Base-by-base conservation (phyloP, 768 basidiomycete genomes). In the Pleurotus giganteus region DNA sequence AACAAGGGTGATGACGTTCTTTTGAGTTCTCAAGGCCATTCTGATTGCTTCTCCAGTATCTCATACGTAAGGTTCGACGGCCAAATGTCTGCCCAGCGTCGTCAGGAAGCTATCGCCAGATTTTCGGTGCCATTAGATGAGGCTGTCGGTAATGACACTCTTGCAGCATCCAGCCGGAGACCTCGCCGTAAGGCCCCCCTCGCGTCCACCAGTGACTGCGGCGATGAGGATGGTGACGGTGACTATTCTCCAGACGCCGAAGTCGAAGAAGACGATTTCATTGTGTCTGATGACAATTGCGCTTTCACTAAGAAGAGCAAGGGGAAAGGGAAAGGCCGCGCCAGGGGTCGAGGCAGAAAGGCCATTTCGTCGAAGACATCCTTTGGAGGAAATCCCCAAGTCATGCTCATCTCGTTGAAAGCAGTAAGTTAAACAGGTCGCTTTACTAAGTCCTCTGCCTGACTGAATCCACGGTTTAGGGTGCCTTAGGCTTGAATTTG, bases 321-420 rank as follows among this genome's bases (percentile, higher is more conserved):
- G 63, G 66, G 64, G 31, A 75, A 78, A 65, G 68, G 60, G 12
- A 74, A 81, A 47, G 27, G 28, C 27, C 42, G 69, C 65, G 59
- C 54, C 24, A 59, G 60, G 64, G 59, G 52, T 15, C 59, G 12
- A 26, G 19, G 21, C 17, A 17, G 5, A 37, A 47, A 24, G 26
- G 28, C 47, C 34, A 27, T 23, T 31, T 41, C 24, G 29, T 52
- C 12, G 7, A 19, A 13, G 32, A 26, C 17, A 24, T 65, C 63
- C 46, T 29, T 58, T 21, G 70, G 68, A 9, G 67, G 64, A 26
- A 90, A 86, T 63, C 89, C 93, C 3, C 80, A 76, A 57, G 86
- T 95, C 29, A 86, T 95, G 88, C 74, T 95, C 50, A 86, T 95
- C 53, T 94, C 92, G 4, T 74, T 94, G 61, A 94, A 93, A 71